A percentile compares a stretch with the other conserved stretches of the same genome.
These are phyloP conservation scores for Triglochin maritima DNA, from an alignment of 106 monocot species.

Conservation along the genomic window DNA sequence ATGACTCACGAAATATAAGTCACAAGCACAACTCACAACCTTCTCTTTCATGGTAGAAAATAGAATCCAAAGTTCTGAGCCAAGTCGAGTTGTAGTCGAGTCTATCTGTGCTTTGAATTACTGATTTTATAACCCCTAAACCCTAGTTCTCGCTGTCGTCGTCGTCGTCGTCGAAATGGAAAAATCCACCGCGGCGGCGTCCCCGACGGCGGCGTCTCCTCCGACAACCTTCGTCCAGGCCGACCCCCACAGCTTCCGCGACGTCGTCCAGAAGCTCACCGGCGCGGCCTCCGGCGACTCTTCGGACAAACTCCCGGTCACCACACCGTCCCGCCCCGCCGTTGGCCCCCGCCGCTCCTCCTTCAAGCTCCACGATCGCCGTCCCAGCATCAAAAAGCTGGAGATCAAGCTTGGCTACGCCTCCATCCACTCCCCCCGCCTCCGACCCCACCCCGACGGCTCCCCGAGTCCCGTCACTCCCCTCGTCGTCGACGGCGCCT, in stretches of 20 bases:
- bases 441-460: background rate
- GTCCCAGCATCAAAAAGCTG: slow-evolving; percentile 19
- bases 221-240: slow-evolving; percentile 46
- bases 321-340: slow-evolving; percentile 3
- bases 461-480: slow-evolving; percentile 32
- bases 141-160: background rate
- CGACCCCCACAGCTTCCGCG: slow-evolving; percentile 31
- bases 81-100: too few relatives aligned
- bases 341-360: slow-evolving; percentile 19
- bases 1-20: too few relatives aligned
- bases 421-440: slow-evolving; percentile 21
- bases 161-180: background rate
- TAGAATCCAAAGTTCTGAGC: background rate
- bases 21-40: too few relatives aligned
- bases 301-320: background rate
- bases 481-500: slow-evolving; percentile 9
- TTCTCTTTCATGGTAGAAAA: background rate
- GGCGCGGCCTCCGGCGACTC: slow-evolving; percentile 15
- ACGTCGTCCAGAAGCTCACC: slow-evolving; percentile 44
- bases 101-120: too few relatives aligned
- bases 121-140: background rate
- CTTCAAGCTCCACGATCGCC: slow-evolving; percentile 42
- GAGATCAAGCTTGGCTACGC: slow-evolving; percentile 23
- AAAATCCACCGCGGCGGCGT: background rate
- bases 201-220: slow-evolving; percentile 1